These are phyloP conservation scores for Metschnikowia koreensis DNA, from an alignment of 805 yeast genomes.

Conservation along the genomic window DNA sequence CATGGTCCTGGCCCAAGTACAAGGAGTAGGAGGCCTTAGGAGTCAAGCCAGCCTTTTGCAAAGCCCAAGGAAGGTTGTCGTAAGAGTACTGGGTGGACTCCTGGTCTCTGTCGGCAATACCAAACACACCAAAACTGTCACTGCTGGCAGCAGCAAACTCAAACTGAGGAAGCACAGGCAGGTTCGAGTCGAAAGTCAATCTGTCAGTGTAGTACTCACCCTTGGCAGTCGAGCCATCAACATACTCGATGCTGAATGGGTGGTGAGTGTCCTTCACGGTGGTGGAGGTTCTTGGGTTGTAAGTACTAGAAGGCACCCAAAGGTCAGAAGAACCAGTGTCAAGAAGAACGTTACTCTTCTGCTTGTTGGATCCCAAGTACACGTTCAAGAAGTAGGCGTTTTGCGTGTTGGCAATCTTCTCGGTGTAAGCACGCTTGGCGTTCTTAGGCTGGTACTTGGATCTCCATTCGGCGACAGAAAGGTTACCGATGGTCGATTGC, in stretches of 20 bases:
- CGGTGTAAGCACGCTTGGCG: constrained; percentile 6
- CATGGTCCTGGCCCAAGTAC: constrained; percentile 45
- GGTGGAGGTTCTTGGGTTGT: constrained; percentile 1
- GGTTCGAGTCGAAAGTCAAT: constrained; percentile 5
- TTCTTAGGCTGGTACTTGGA: not conserved
- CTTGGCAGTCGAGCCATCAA: constrained; percentile 10
- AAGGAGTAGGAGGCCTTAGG: constrained; percentile 58
- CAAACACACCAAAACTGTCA: constrained; percentile 10
- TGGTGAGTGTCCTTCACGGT: constrained; percentile 7
- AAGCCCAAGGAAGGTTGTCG: constrained; percentile 58
- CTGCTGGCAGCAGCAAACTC: constrained; percentile 12
- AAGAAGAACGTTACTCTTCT: constrained; percentile 31
- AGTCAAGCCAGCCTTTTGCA: constrained; percentile 59
- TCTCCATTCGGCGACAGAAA: constrained; percentile 6
- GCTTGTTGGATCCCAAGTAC: constrained; percentile 27
- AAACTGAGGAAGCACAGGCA: constrained; percentile 9
- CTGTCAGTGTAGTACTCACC: constrained; percentile 13
- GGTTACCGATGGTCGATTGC: constrained; percentile 1
- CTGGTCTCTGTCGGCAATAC: constrained; percentile 12
- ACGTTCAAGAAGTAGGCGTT: constrained; percentile 5
- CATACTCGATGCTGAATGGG: constrained; percentile 10
- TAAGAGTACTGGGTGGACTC: constrained; percentile 5
- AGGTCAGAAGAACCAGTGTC: constrained; percentile 45
- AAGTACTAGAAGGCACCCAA: constrained; percentile 26
- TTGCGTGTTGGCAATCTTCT: not conserved